These are phyloP conservation scores for Carex kokanica DNA, from an alignment of 176 grass and related monocot genomes.

Conservation along the genomic window DNA sequence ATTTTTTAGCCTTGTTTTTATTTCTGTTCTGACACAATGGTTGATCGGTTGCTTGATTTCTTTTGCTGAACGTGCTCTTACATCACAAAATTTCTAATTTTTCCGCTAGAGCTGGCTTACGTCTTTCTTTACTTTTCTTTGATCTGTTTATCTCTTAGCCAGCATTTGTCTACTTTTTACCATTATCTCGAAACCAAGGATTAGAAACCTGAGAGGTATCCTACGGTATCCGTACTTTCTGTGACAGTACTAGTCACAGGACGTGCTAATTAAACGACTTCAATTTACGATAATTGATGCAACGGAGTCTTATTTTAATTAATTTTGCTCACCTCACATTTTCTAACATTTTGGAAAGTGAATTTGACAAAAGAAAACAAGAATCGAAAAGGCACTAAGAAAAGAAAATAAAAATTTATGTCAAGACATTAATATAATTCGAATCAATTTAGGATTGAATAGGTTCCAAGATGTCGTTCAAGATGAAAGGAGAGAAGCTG, in stretches of 20 bases:
- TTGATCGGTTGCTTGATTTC: background rate
- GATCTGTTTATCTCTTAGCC: background rate
- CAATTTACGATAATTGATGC: background rate
- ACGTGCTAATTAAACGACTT: background rate
- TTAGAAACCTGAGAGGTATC: background rate
- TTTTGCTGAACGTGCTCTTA: background rate
- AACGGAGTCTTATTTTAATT: background rate
- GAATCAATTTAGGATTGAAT: background rate
- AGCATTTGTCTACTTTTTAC: background rate
- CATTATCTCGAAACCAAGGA: background rate
- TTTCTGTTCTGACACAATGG: background rate
- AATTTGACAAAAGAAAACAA: background rate
- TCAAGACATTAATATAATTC: background rate
- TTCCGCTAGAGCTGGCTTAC: background rate
- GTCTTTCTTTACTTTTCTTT: background rate
- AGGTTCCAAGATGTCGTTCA: constrained; percentile 26
- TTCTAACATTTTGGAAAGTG: background rate
- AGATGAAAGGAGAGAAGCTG: constrained; percentile 37
- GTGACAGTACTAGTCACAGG: background rate
- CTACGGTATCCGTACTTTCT: background rate
- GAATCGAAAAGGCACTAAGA: background rate
- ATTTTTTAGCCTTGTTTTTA: background rate
- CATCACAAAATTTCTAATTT: background rate
- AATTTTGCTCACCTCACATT: background rate
- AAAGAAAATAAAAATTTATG: background rate